Base-by-base conservation (phyloP, 2,329 filamentous ascomycete species). In the Hirsutella minnesotensis region DNA sequence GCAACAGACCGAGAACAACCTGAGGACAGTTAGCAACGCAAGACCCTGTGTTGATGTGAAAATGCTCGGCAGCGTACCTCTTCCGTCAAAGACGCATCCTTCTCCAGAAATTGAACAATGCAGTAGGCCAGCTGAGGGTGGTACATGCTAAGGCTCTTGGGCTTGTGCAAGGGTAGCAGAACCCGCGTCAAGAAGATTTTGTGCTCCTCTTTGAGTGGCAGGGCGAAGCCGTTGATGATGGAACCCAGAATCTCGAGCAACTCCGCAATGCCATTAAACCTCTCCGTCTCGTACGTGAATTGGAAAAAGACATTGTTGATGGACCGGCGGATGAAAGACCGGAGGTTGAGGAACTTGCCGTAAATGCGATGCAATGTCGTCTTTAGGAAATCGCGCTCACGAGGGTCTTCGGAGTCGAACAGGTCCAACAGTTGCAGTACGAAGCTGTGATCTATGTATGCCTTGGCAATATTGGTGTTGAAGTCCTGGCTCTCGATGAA, bases 221-320 rank as follows among this genome's bases (percentile, higher is more conserved):
- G 69, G 19, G 92, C 92, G 60, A 98, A 98, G 38, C 92, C 92
- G 61, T 98, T 98, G 72, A 98, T 98, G 58, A 98, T 98, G 50
- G 92, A 96, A 24, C 92, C 92, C 41, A 98, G 71, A 52, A 98
- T 98, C 62, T 98, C 92, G 30, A 98, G 74, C 24, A 98, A 72
- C 63, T 98, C 92, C 3, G 92, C 92, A 56, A 98, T 95, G 42
- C 92, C 92, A 56, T 98, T 98, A 70, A 98, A 96, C 46, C 92
- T 79, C 65, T 98, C 92, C 4, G 92, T 98, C 66, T 98, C 92
- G 62, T 98, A 98, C 47, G 88, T 89, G 64, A 98, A 98, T 60
- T 98, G 92, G 75, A 98, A 98, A 69, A 98, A 98, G 55, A 98
- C 92, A 58, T 98, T 96, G 77, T 98, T 98, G 75, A 98, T 98